Conservation (phyloP, 2,329 filamentous ascomycete species). For the Purpureocillium lavendulum region DNA sequence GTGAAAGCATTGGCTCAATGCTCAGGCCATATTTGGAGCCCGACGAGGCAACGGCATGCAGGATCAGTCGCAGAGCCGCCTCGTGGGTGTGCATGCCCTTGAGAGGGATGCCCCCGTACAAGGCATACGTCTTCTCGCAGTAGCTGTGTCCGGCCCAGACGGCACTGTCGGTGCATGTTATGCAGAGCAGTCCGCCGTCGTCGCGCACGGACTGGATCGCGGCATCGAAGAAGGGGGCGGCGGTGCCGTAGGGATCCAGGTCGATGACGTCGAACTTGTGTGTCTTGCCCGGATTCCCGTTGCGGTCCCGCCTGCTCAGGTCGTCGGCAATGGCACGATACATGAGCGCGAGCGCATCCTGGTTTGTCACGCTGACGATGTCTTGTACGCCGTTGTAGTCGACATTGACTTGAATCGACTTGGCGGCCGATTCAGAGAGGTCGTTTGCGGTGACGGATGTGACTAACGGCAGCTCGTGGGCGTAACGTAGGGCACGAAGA, state of each 20-base stretch:
- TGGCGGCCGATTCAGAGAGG: constrained; percentile 66
- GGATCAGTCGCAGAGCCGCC: constrained; percentile 75
- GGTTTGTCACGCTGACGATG: constrained; percentile 64
- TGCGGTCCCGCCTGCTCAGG: constrained; percentile 31
- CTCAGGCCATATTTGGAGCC: constrained; percentile 80
- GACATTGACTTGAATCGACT: constrained; percentile 77
- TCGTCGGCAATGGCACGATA: constrained; percentile 59
- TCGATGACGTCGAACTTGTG: constrained; percentile 86
- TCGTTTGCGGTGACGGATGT: constrained; percentile 86
- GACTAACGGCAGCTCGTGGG: constrained; percentile 78
- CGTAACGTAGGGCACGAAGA: constrained; percentile 82
- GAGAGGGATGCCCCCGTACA: constrained; percentile 86
- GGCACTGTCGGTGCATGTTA: constrained; percentile 93
- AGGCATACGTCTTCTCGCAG: constrained; percentile 82
- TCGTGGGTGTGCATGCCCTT: constrained; percentile 86
- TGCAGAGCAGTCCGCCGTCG: constrained; percentile 83
- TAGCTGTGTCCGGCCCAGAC: constrained; percentile 94
- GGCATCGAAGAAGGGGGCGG: constrained; percentile 84
- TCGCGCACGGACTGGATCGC: constrained; percentile 76
- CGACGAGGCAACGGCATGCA: constrained; percentile 71
- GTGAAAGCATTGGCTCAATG: constrained; percentile 82
- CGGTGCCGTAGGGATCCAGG: constrained; percentile 91
- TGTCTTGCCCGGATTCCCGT: constrained; percentile 27
- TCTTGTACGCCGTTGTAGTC: constrained; percentile 68
- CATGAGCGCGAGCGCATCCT: constrained; percentile 88